Percentiles rank a stretch among this genome's conserved stretches.
phyloP scores from a whole-genome alignment of 495 filamentous ascomycete species.

The Xylaria bambusicola region DNA sequence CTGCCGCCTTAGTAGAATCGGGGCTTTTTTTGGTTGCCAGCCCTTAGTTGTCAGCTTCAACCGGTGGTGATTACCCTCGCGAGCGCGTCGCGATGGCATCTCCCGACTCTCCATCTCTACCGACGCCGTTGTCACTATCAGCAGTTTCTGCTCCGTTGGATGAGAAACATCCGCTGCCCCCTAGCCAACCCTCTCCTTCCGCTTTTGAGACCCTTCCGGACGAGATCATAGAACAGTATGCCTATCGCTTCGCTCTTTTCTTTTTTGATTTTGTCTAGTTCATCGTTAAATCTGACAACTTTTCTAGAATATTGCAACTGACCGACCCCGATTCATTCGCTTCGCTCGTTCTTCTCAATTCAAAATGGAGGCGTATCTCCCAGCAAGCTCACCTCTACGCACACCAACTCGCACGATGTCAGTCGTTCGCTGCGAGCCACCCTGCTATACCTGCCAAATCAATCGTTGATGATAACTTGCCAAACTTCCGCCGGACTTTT shows the following conservation, averaged over 20 bases:
- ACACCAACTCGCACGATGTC: constrained; percentile 71
- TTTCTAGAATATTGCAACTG: constrained; percentile 68
- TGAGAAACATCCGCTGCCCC: constrained; percentile 32
- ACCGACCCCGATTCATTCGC: constrained; percentile 79
- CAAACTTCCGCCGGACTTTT: constrained; percentile 66
- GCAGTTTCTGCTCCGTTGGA: constrained; percentile 24
- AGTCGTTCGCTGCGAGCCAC: constrained; percentile 64
- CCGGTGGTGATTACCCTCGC: not conserved
- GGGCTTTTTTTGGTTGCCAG: not conserved
- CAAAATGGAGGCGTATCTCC: constrained; percentile 73
- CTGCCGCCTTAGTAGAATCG: not conserved
- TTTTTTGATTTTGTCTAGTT: not conserved
- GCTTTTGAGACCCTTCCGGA: constrained; percentile 51
- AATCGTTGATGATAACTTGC: constrained; percentile 55
- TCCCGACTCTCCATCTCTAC: not conserved
- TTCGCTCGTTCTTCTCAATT: constrained; percentile 78
- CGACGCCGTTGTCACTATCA: constrained; percentile 3
- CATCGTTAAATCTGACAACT: constrained; percentile 9
- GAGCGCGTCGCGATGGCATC: constrained; percentile 18
- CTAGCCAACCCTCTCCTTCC: constrained; percentile 22
- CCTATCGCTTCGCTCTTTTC: constrained; percentile 4
- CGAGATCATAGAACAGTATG: constrained; percentile 54
- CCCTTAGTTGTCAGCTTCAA: not conserved
- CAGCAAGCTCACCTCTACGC: constrained; percentile 73
- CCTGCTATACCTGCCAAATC: constrained; percentile 39